A percentile compares a stretch with the other conserved stretches of the same genome.
Evolutionary conservation across 345 rosid genomes (phyloP).

Genomic region (Populus simonii): DNA sequence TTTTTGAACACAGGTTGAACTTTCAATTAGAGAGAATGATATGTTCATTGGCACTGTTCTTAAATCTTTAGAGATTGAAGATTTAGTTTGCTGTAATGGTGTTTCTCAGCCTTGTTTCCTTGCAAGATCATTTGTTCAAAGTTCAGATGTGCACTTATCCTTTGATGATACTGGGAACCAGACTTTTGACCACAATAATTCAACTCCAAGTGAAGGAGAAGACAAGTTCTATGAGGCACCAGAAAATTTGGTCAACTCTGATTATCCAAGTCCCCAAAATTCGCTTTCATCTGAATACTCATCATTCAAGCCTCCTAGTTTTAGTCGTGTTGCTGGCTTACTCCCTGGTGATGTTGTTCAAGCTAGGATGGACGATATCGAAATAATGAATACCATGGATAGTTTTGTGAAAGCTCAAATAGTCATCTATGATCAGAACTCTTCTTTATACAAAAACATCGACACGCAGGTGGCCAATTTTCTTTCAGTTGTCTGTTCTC

Average conservation of each 20-base stretch:
- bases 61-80: slow-evolving; percentile 94
- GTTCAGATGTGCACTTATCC: slow-evolving; percentile 43
- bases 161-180: slow-evolving; percentile 36
- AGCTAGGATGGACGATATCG: slow-evolving; percentile 35
- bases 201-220: slow-evolving; percentile 69
- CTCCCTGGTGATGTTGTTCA: slow-evolving; percentile 54
- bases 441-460: slow-evolving; percentile 59
- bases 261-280: slow-evolving; percentile 21
- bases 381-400: slow-evolving; percentile 48
- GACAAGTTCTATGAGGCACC: slow-evolving; percentile 88
- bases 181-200: slow-evolving; percentile 35
- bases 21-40: slow-evolving; percentile 73
- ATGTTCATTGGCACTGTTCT: slow-evolving; percentile 81
- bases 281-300: slow-evolving; percentile 22
- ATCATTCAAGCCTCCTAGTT: slow-evolving; percentile 65
- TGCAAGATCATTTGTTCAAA: slow-evolving; percentile 80
- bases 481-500: slow-evolving; percentile 8
- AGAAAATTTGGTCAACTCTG: slow-evolving; percentile 69
- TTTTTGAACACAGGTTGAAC: slow-evolving; percentile 62
- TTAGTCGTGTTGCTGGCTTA: slow-evolving; percentile 66
- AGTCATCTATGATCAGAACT: slow-evolving; percentile 66
- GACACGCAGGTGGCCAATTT: slow-evolving; percentile 63
- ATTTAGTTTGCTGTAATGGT: slow-evolving; percentile 57
- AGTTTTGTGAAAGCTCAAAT: slow-evolving; percentile 97
- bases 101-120: slow-evolving; percentile 57